phyloP scores from a whole-genome alignment of 768 basidiomycete species.

The Trametes gibbosa region DNA sequence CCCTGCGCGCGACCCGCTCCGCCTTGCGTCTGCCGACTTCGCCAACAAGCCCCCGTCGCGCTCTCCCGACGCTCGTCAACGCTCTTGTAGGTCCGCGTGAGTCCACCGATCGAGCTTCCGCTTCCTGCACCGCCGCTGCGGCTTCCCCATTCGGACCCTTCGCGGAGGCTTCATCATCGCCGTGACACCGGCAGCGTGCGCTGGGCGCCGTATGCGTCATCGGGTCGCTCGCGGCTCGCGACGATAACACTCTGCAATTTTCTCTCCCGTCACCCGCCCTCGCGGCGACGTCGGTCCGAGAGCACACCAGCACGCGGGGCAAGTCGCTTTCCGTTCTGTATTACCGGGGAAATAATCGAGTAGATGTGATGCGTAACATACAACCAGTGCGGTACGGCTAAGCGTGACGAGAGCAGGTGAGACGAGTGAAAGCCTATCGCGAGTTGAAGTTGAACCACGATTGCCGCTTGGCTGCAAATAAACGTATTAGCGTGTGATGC shows the following conservation, averaged over 20 bases:
- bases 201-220: neutral
- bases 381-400: constrained; percentile 25
- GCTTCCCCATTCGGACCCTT: neutral
- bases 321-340: constrained; percentile 7
- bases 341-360: constrained; percentile 21
- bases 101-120: constrained; percentile 5
- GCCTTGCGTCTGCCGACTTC: neutral
- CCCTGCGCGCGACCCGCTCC: neutral
- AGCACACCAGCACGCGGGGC: neutral
- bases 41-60: neutral
- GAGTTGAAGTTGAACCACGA: constrained; percentile 89
- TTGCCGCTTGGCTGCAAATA: constrained; percentile 72
- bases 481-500: constrained; percentile 14
- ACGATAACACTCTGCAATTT: neutral
- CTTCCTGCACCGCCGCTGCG: constrained; percentile 11
- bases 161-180: constrained; percentile 1
- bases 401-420: constrained; percentile 15
- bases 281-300: neutral
- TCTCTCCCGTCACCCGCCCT: neutral
- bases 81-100: constrained; percentile 13
- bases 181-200: constrained; percentile 2
- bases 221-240: constrained; percentile 5
- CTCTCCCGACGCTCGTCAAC: neutral
- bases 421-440: constrained; percentile 34
- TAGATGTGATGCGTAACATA: constrained; percentile 32